Percentiles rank a stretch among this genome's conserved stretches.
phyloP scores from a whole-genome alignment of 306 rosid species.

The Quercus bicolor region DNA sequence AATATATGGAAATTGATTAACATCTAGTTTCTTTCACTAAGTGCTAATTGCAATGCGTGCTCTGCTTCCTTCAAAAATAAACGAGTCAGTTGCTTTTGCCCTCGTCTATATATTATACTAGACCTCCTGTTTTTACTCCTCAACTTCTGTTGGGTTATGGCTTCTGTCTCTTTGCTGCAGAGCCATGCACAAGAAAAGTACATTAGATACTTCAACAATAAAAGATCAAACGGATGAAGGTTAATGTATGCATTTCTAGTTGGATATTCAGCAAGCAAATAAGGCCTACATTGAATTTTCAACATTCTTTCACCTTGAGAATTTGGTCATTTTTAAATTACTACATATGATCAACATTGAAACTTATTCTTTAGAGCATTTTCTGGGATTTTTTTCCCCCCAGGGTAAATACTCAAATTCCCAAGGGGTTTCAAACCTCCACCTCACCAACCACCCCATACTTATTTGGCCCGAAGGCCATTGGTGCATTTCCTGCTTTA shows the following conservation, averaged over 20 bases:
- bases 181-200: neutral
- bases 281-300: neutral
- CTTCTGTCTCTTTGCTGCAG: slow-evolving; percentile 32
- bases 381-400: no score
- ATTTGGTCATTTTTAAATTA: neutral
- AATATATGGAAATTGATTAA: neutral
- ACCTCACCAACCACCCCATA: no score
- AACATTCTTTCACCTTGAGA: neutral
- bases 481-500: neutral
- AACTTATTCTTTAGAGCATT: neutral
- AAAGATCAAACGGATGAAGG: neutral
- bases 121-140: slow-evolving; percentile 55
- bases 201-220: neutral
- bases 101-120: slow-evolving; percentile 60
- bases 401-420: no score
- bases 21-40: slow-evolving; percentile 36
- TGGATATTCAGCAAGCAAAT: neutral
- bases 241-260: neutral
- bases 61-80: slow-evolving; percentile 87
- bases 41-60: slow-evolving; percentile 64
- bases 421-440: no score
- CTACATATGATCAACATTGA: neutral
- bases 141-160: slow-evolving; percentile 15
- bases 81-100: slow-evolving; percentile 71
- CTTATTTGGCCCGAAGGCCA: no score